A percentile compares a stretch with the other conserved stretches of the same genome.
Conservation (phyloP, 2,329 filamentous ascomycete species). For the Aureobasidium sp. region DNA sequence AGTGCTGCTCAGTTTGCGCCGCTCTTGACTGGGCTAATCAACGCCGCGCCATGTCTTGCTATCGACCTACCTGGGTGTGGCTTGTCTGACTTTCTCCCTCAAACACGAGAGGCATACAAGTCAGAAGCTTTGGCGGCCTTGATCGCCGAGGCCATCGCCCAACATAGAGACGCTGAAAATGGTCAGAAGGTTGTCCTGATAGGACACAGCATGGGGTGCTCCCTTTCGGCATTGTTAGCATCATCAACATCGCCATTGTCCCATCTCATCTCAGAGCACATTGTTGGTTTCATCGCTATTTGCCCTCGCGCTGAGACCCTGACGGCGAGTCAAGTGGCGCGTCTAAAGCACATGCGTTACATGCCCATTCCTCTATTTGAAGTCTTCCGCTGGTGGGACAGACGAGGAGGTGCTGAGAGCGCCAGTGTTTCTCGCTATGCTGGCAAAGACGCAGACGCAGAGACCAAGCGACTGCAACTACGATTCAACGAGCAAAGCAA, state of each 20-base stretch:
- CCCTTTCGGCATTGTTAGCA: slow-evolving; percentile 64
- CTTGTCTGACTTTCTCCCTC: slow-evolving; percentile 63
- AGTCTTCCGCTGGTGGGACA: slow-evolving; percentile 68
- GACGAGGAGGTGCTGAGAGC: slow-evolving; percentile 68
- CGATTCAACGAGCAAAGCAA: slow-evolving; percentile 75
- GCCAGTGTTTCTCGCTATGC: slow-evolving; percentile 71
- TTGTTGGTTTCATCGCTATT: slow-evolving; percentile 71
- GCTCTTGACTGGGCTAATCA: slow-evolving; percentile 69
- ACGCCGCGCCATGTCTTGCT: slow-evolving; percentile 74
- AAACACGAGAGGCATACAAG: slow-evolving; percentile 68
- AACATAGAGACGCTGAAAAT: slow-evolving; percentile 56
- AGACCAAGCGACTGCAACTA: slow-evolving; percentile 59
- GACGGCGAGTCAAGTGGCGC: slow-evolving; percentile 27
- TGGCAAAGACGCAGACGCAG: slow-evolving; percentile 54
- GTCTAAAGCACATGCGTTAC: slow-evolving; percentile 51
- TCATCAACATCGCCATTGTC: slow-evolving; percentile 47
- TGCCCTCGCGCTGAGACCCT: slow-evolving; percentile 63
- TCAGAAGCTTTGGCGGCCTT: slow-evolving; percentile 67
- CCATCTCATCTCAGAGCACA: slow-evolving; percentile 48
- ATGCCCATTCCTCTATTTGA: slow-evolving; percentile 68
- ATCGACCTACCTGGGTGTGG: slow-evolving; percentile 91
- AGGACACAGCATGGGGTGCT: slow-evolving; percentile 85
- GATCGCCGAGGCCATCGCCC: slow-evolving; percentile 63
- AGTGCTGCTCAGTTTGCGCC: slow-evolving; percentile 81
- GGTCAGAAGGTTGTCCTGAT: slow-evolving; percentile 68